A percentile compares a stretch with the other conserved stretches of the same genome.
These are phyloP conservation scores for Pythium graminicola DNA, from an alignment of 352 stramenopile species.

Conservation along the genomic window DNA sequence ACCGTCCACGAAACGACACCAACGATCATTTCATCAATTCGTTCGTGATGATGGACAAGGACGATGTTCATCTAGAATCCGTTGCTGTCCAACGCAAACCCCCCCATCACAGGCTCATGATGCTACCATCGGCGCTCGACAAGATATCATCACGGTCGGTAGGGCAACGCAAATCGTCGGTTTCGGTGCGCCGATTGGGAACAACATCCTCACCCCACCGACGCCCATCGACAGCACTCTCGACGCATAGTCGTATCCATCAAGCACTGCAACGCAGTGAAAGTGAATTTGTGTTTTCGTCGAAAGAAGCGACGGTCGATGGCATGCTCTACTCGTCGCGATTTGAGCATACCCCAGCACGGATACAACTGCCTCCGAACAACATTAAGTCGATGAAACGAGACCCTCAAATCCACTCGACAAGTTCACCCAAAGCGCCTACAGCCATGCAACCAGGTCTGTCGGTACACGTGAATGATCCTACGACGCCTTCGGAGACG, in stretches of 20 bases:
- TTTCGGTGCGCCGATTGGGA: too few relatives aligned
- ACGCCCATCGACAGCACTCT: constrained; percentile 40
- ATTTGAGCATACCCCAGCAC: constrained; percentile 37
- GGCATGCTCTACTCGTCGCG: constrained; percentile 50
- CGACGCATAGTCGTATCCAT: constrained; percentile 51
- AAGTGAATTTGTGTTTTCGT: constrained; percentile 51
- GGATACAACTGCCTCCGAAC: constrained; percentile 19
- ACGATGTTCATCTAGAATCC: background rate
- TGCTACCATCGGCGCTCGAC: background rate
- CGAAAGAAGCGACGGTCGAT: constrained; percentile 37
- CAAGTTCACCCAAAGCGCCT: background rate
- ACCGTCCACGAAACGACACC: background rate
- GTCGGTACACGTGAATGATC: background rate
- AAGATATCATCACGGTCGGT: background rate
- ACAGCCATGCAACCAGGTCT: background rate
- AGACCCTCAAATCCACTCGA: constrained; percentile 1
- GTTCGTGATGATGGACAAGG: constrained; percentile 1
- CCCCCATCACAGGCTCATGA: too few relatives aligned
- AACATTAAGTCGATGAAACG: constrained; percentile 1
- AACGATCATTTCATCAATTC: too few relatives aligned
- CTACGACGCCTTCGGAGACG: too few relatives aligned
- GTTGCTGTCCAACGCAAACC: background rate
- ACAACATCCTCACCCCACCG: background rate
- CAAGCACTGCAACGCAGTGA: constrained; percentile 46
- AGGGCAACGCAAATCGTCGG: constrained; percentile 2